These are phyloP conservation scores for Trametes gibbosa DNA, from an alignment of 768 basidiomycete genomes.

Conservation along the genomic window DNA sequence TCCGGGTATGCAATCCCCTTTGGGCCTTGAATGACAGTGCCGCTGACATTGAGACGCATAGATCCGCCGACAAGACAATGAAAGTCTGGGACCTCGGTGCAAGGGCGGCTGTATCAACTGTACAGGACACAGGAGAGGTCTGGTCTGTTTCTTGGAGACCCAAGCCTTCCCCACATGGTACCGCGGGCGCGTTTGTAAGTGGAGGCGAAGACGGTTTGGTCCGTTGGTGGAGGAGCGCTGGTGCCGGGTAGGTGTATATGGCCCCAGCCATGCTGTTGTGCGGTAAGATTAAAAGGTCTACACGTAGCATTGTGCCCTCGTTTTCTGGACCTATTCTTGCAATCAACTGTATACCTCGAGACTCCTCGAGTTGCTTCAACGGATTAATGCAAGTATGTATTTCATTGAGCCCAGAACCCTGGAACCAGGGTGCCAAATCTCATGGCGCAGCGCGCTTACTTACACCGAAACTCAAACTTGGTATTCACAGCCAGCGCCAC, in stretches of 20 bases:
- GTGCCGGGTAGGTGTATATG: conserved; percentile 34
- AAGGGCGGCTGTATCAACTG: conserved; percentile 70
- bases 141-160: conserved; percentile 85
- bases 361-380: too few species aligned
- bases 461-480: too few species aligned
- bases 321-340: too few species aligned
- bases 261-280: not conserved
- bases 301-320: too few species aligned
- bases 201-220: conserved; percentile 76
- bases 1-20: conserved; percentile 59
- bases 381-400: too few species aligned
- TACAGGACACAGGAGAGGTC: conserved; percentile 77
- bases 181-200: conserved; percentile 65
- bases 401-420: too few species aligned
- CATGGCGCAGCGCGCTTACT: too few species aligned
- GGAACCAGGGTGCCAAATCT: too few species aligned
- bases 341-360: too few species aligned
- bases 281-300: not conserved
- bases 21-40: too few species aligned
- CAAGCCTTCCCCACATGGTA: conserved; percentile 49
- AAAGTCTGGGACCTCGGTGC: conserved; percentile 86
- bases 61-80: conserved; percentile 82
- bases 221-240: conserved; percentile 77
- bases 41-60: conserved; percentile 25
- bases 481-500: too few species aligned